Conservation (phyloP, 139 green algal genomes). For the Haematococcus lacustris region DNA sequence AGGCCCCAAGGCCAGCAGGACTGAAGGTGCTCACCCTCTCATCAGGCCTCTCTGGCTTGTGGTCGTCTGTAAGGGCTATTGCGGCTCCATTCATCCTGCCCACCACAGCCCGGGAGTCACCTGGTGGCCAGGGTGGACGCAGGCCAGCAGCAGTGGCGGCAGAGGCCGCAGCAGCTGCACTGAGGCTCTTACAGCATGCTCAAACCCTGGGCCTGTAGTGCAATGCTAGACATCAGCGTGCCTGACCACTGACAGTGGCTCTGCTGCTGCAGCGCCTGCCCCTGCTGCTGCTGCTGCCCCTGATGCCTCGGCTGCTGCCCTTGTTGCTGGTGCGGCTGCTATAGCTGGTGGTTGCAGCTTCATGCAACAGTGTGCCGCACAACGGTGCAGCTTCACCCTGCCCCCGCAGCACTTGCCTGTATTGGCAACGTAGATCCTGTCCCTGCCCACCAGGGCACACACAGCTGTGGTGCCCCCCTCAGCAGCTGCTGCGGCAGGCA, state of each 20-base stretch:
- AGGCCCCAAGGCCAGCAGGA: background rate
- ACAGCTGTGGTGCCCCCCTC: slow-evolving; percentile 62
- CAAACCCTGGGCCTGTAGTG: background rate
- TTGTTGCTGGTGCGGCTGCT: no score
- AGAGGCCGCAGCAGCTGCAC: background rate
- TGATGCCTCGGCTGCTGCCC: no score
- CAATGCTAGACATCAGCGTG: background rate
- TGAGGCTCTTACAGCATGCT: background rate
- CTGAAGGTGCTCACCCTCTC: slow-evolving; percentile 35
- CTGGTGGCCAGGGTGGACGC: slow-evolving; percentile 6
- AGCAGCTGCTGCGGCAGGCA: slow-evolving; percentile 19
- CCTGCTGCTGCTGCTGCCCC: no score
- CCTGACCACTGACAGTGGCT: no score
- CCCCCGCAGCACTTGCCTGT: slow-evolving; percentile 21
- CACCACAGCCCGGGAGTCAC: slow-evolving; percentile 44
- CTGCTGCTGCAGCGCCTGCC: no score
- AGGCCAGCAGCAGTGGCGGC: background rate
- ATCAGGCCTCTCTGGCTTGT: slow-evolving; percentile 57
- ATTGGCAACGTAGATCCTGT: slow-evolving; percentile 21
- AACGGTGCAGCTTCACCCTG: background rate
- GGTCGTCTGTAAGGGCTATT: slow-evolving; percentile 33
- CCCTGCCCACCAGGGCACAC: slow-evolving; percentile 25
- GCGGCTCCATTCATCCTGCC: slow-evolving; percentile 27
- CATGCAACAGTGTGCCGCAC: no score
- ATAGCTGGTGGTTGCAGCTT: no score